Conservation (phyloP, 108 stramenopile species). For the Skeletonema tropicum region DNA sequence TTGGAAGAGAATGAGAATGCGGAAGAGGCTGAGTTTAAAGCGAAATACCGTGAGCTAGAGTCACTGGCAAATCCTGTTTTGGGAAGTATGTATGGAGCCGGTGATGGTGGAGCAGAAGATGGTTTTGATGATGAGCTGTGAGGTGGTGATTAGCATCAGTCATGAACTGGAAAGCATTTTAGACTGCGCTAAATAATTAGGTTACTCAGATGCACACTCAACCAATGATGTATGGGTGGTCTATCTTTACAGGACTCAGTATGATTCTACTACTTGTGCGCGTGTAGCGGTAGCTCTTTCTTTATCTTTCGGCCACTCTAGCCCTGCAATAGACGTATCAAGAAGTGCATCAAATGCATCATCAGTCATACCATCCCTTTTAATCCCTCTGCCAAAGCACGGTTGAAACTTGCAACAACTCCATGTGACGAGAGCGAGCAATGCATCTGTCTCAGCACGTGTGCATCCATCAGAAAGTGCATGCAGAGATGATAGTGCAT, state of each 20-base stretch:
- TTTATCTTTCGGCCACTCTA: too few relatives aligned
- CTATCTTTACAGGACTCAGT: too few relatives aligned
- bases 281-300: too few relatives aligned
- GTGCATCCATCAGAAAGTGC: constrained; percentile 81
- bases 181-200: too few relatives aligned
- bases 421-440: constrained; percentile 66
- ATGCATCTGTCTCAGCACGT: constrained; percentile 57
- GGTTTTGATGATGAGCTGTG: constrained; percentile 80
- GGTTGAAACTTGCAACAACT: constrained; percentile 82
- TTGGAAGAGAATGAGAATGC: constrained; percentile 94
- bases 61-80: constrained; percentile 90
- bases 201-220: background rate
- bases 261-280: too few relatives aligned
- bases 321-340: constrained; percentile 62
- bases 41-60: constrained; percentile 92
- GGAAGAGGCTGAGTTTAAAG: constrained; percentile 82
- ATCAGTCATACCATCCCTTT: constrained; percentile 50
- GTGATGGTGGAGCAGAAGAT: constrained; percentile 51
- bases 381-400: constrained; percentile 76
- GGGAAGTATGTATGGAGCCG: constrained; percentile 68
- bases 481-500: too few relatives aligned
- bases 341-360: constrained; percentile 65
- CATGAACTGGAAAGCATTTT: too few relatives aligned
- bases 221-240: background rate
- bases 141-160: background rate